Evolutionary conservation across 306 rosid genomes (phyloP), one percentile per base, ranked within the genome.

Genomic region (Rosa multiflora): DNA sequence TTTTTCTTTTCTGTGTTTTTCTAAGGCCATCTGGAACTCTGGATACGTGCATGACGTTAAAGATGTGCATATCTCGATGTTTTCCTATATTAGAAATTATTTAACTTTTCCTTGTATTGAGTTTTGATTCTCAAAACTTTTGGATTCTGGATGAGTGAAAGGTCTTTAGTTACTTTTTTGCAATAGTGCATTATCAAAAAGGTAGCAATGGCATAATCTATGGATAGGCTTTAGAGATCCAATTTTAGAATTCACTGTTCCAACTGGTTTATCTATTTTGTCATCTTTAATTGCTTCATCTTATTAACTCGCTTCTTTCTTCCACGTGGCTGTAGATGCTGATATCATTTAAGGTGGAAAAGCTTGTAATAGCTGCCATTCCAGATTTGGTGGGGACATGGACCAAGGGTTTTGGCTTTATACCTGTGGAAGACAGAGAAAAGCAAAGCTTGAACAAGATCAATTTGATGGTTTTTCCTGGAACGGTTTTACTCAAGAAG

Each of bases 391-490:
- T 82, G 67, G 89, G 83, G 76, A 95, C 98, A 59, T 95, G 99
- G 99, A 95, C 94, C 0, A 87, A 88, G 79, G 99, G 99, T 70
- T 95, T 95, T 86, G 97, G 99, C 76, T 95, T 95, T 76, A 58
- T 48, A 75, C 96, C 87, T 67, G 77, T 91, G 62, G 90, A 78
- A 81, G 94, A 89, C 51, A 44, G 53, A 70, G 97, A 93, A 83
- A 95, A 87, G 88, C 82, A 53, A 61, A 83, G 84, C 51, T 81
- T 95, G 81, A 88, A 86, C 42, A 90, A 82, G 80, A 74, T 87
- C 85, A 95, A 88, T 86, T 83, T 95, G 88, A 93, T 93, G 98
- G 98, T 95, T 74, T 91, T 96, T 84, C 99, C 98, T 29, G 99
- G 99, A 78, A 95, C 97, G 6, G 46, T 93, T 44, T 86, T 93